Evolutionary conservation across 2,329 filamentous ascomycete species (phyloP), one percentile per base, ranked within the genome.

Genomic region (Lojkania enalia): DNA sequence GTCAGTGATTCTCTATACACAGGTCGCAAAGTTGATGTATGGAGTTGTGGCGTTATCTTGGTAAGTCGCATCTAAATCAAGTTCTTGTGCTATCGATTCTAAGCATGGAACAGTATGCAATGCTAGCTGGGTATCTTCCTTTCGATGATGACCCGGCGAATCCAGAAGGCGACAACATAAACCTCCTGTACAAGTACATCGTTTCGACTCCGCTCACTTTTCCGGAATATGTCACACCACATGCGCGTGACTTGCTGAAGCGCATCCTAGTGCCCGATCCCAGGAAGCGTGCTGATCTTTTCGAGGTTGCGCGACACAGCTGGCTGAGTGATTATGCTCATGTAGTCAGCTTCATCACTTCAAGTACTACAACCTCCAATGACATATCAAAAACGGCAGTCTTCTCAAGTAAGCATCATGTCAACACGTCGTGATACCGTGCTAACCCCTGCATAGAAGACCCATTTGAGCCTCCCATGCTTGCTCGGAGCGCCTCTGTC

Each of bases 131-230:
- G 32, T 99, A 99, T 70, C 79, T 99, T 11, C 94, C 94, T 2
- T 99, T 99, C 64, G 94, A 99, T 61, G 94, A 99, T 67, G 94
- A 99, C 63, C 94, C 94, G 52, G 94, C 91, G 35, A 99, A 99
- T 66, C 94, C 94, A 2, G 94, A 99, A 72, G 94, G 94, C 56
- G 94, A 99, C 70, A 99, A 99, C 68, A 99, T 99, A 75, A 99
- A 99, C 69, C 80, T 99, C 9, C 78, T 99, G 20, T 99, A 99
- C 80, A 97, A 97, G 75, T 99, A 99, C 73, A 99, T 99, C 60
- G 92, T 96, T 48, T 95, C 90, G 43, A 99, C 94, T 1, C 91
- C 92, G 25, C 81, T 99, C 31, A 97, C 92, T 3, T 99, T 99
- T 69, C 94, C 94, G 50, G 94, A 99, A 84, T 97, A 97, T 67